phyloP scores from a whole-genome alignment of 2,329 filamentous ascomycete genomes.

The Alternaria atra region DNA sequence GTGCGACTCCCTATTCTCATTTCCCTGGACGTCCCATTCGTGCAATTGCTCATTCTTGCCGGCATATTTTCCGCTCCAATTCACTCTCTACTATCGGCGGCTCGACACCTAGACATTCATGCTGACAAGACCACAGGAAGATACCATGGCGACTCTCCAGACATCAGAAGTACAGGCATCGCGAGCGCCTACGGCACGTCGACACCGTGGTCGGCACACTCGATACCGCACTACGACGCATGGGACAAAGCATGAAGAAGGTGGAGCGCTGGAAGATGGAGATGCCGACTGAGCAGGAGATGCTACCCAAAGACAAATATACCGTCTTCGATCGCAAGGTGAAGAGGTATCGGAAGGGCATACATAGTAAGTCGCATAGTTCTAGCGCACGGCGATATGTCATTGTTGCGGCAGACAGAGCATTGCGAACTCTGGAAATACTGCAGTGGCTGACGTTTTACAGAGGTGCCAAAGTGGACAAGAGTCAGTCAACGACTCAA shows the following conservation, averaged over 20 bases:
- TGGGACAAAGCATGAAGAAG: conserved; percentile 74
- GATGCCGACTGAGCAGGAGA: conserved; percentile 96
- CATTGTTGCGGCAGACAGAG: background rate
- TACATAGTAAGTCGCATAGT: conserved; percentile 80
- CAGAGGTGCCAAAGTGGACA: conserved; percentile 76
- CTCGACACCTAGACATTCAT: conserved; percentile 3
- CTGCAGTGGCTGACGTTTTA: conserved; percentile 50
- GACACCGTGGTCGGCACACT: conserved; percentile 87
- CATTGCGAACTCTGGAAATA: background rate
- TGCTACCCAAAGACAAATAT: conserved; percentile 97
- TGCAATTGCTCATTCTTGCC: background rate
- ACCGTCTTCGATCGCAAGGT: conserved; percentile 97
- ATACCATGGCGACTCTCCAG: conserved; percentile 93
- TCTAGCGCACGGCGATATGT: too few relatives aligned
- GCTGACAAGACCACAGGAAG: conserved; percentile 70
- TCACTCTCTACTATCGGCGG: conserved; percentile 10
- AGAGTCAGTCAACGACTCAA: conserved; percentile 93
- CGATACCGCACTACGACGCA: conserved; percentile 77
- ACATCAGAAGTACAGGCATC: conserved; percentile 59
- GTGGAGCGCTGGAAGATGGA: conserved; percentile 91
- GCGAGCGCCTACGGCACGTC: conserved; percentile 67
- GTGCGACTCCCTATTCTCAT: conserved; percentile 26
- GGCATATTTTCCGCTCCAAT: background rate
- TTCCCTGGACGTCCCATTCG: background rate
- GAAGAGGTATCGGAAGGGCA: conserved; percentile 94